Base-by-base conservation (phyloP, 805 yeast species). In the Metschnikowia henanensis region DNA sequence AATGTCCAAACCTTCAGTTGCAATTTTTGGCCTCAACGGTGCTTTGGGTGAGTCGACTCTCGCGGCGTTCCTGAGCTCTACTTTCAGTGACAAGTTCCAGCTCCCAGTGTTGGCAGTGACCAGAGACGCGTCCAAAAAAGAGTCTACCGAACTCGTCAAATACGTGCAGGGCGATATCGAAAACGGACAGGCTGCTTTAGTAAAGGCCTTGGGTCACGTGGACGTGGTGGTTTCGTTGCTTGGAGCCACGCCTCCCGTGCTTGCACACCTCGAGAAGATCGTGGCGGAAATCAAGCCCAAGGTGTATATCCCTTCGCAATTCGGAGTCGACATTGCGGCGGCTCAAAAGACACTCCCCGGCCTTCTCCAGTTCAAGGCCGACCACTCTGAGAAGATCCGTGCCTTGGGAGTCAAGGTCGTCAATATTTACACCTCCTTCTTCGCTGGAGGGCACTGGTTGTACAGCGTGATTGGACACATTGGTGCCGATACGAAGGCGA, bases 21-120 rank as follows among this genome's bases (percentile, higher is more conserved):
- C 84, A 30, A 57, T 82, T 40, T 54, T 75, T 45, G 86, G 87
- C 28, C 52, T 72, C 37, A 64, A 71, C 47, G 87, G 88, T 20
- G 48, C 60, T 49, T 60, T 82, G 31, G 85, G 83, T 33, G 61
- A 64, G 49, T 77, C 79, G 34, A 60, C 69, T 29, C 44, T 78
- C 16, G 65, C 62, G 1, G 80, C 81, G 7, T 60, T 81, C 35
- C 52, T 72, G 15, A 65, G 74, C 2, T 57, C 72, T 17, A 52
- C 60, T 5, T 79, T 80, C 53, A 56, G 65, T 17, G 61, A 61
- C 44, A 74, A 75, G 47, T 60, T 68, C 50, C 49, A 62, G 1
- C 64, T 66, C 30, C 87, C 87, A 22, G 60, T 83, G 43, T 70
- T 69, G 48, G 79, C 77, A 0, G 49, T 81, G 43, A 71, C 84